Percentiles rank a stretch among this genome's conserved stretches.
Evolutionary conservation across 2,329 filamentous ascomycete genomes (phyloP).

Genomic region (Arthrinium phaeospermum): DNA sequence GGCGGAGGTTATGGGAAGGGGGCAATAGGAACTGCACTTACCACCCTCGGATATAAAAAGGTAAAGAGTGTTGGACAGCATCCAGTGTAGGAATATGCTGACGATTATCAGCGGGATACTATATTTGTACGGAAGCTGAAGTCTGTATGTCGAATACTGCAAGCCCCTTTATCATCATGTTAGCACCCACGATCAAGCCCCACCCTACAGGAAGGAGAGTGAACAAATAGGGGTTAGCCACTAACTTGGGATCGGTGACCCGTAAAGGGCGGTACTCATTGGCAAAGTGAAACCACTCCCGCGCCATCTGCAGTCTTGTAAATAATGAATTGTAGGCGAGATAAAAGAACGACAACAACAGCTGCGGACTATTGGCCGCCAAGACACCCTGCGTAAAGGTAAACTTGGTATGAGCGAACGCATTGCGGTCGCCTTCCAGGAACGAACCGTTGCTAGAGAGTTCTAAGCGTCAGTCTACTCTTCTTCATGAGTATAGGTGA

Average conservation of each 20-base stretch:
- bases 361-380: conserved; percentile 46
- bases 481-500: background rate
- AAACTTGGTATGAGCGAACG: background rate
- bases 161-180: conserved; percentile 28
- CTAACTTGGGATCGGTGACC: conserved; percentile 39
- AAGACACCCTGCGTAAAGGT: conserved; percentile 27
- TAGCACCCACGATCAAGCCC: conserved; percentile 19
- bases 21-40: background rate
- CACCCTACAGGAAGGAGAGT: background rate
- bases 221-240: background rate
- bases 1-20: too few relatives aligned
- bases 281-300: conserved; percentile 49
- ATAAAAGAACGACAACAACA: conserved; percentile 47
- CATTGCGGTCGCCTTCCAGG: conserved; percentile 19
- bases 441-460: conserved; percentile 10
- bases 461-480: background rate
- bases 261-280: conserved; percentile 37
- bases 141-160: conserved; percentile 44
- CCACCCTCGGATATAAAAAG: conserved; percentile 35
- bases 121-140: conserved; percentile 49
- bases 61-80: conserved; percentile 48
- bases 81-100: conserved; percentile 47
- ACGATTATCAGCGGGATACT: conserved; percentile 42
- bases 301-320: conserved; percentile 47
- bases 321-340: conserved; percentile 46